Evolutionary conservation across 2,329 filamentous ascomycete genomes (phyloP).

Genomic region (Biscogniauxia sp.): DNA sequence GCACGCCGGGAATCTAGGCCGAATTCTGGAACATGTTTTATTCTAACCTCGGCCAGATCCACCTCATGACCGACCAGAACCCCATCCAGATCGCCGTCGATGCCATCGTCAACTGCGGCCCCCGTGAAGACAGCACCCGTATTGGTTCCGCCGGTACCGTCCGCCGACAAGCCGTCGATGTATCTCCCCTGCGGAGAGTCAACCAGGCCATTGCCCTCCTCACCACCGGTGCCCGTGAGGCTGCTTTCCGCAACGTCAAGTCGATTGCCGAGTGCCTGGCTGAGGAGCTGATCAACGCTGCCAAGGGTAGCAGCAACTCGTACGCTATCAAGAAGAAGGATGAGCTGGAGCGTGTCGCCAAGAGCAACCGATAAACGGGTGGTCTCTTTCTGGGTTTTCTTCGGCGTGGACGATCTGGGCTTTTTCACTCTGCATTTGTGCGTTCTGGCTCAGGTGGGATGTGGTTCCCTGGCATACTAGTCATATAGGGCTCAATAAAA

Average conservation of each 20-base stretch:
- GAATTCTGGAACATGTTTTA: constrained; percentile 7
- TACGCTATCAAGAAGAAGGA: constrained; percentile 99
- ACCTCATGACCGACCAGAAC: constrained; percentile 99
- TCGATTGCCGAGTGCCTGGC: constrained; percentile 98
- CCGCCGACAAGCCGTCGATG: constrained; percentile 99
- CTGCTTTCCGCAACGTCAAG: constrained; percentile 99
- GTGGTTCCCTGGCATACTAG: constrained; percentile 43
- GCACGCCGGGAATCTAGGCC: constrained; percentile 39
- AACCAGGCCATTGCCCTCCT: constrained; percentile 99
- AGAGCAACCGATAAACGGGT: constrained; percentile 95
- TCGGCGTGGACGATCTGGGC: constrained; percentile 41
- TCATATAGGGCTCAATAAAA: constrained; percentile 40
- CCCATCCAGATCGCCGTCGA: constrained; percentile 99
- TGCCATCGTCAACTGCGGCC: constrained; percentile 99
- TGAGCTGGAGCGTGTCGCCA: constrained; percentile 99
- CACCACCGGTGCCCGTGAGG: constrained; percentile 98
- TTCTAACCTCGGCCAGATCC: constrained; percentile 64
- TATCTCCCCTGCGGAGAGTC: constrained; percentile 97
- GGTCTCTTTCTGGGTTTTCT: constrained; percentile 37
- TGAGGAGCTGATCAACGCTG: constrained; percentile 99
- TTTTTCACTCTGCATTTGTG: constrained; percentile 43
- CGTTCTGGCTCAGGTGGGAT: constrained; percentile 43
- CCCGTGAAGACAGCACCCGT: constrained; percentile 99
- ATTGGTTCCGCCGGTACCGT: constrained; percentile 99
- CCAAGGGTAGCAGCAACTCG: constrained; percentile 99